Evolutionary conservation across 2,329 filamentous ascomycete genomes (phyloP).

Genomic region (Penicillium sp.): DNA sequence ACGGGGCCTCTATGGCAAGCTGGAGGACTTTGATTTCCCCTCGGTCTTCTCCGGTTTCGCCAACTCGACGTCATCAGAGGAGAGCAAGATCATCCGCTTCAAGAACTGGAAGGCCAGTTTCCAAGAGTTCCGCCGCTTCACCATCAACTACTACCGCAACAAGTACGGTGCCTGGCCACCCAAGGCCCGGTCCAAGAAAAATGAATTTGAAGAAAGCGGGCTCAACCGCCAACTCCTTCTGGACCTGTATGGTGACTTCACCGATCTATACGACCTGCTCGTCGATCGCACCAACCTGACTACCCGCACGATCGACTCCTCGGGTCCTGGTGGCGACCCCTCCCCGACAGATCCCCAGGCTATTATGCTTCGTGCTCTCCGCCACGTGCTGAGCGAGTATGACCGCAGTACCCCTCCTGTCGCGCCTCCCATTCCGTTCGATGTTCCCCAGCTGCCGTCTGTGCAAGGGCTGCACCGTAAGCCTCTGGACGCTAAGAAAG

Average conservation of each 20-base stretch:
- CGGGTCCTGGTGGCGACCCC: constrained; percentile 57
- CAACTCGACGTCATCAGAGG: constrained; percentile 77
- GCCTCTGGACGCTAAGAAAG: constrained; percentile 72
- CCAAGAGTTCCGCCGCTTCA: constrained; percentile 73
- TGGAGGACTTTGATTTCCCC: constrained; percentile 92
- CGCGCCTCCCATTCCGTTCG: constrained; percentile 87
- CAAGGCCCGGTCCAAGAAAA: constrained; percentile 90
- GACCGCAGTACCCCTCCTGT: constrained; percentile 89
- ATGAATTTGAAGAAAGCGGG: constrained; percentile 82
- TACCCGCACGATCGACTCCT: constrained; percentile 75
- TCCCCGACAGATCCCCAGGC: constrained; percentile 56
- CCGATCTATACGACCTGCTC: constrained; percentile 83
- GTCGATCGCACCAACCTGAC: constrained; percentile 82
- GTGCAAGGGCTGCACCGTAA: constrained; percentile 70
- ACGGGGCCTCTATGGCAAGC: constrained; percentile 70
- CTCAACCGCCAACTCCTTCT: constrained; percentile 83
- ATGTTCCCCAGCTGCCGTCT: constrained; percentile 77
- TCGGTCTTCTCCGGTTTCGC: constrained; percentile 87
- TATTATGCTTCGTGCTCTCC: constrained; percentile 71
- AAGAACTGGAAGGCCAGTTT: constrained; percentile 82
- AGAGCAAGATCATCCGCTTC: constrained; percentile 80
- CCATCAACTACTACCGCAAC: constrained; percentile 71
- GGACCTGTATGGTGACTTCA: constrained; percentile 84
- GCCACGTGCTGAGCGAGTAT: constrained; percentile 83
- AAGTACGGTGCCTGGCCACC: constrained; percentile 83